Evolutionary conservation across 139 green algal species (phyloP).

Genomic region (Spirogloea muscicola): DNA sequence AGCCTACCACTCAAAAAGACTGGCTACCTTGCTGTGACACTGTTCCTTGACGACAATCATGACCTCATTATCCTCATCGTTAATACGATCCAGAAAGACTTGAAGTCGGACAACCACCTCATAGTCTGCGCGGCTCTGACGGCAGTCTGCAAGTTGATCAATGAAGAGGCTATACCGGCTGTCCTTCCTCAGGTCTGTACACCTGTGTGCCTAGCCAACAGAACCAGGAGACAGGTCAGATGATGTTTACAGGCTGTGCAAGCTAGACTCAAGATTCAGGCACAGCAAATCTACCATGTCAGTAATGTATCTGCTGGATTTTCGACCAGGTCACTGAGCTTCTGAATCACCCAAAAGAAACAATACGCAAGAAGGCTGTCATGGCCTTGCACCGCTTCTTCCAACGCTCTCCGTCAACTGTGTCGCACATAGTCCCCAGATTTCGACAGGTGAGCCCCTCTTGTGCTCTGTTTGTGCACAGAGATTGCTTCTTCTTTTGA

Average conservation of each 20-base stretch:
- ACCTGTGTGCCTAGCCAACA: too few relatives aligned
- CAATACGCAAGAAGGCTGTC: slow-evolving; percentile 93
- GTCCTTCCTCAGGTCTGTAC: slow-evolving; percentile 62
- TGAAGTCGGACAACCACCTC: slow-evolving; percentile 90
- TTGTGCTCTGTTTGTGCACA: too few relatives aligned
- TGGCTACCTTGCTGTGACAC: slow-evolving; percentile 83
- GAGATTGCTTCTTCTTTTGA: too few relatives aligned
- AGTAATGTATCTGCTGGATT: too few relatives aligned
- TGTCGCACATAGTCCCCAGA: slow-evolving; percentile 63
- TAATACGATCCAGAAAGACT: slow-evolving; percentile 89
- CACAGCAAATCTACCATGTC: too few relatives aligned
- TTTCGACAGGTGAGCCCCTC: too few relatives aligned
- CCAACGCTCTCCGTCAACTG: slow-evolving; percentile 59
- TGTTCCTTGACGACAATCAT: slow-evolving; percentile 86
- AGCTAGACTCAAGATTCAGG: too few relatives aligned
- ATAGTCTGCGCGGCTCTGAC: slow-evolving; percentile 66
- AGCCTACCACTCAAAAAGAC: slow-evolving; percentile 44
- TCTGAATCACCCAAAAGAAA: slow-evolving; percentile 70
- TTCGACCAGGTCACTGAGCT: slow-evolving; percentile 68
- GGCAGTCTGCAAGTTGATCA: slow-evolving; percentile 68
- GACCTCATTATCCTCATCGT: slow-evolving; percentile 92
- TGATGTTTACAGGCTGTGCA: too few relatives aligned
- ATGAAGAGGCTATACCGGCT: slow-evolving; percentile 78
- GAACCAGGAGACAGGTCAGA: too few relatives aligned
- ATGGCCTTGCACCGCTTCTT: slow-evolving; percentile 82